Base-by-base conservation (phyloP, 2,329 filamentous ascomycete species). In the Colletotrichum sansevieriae region DNA sequence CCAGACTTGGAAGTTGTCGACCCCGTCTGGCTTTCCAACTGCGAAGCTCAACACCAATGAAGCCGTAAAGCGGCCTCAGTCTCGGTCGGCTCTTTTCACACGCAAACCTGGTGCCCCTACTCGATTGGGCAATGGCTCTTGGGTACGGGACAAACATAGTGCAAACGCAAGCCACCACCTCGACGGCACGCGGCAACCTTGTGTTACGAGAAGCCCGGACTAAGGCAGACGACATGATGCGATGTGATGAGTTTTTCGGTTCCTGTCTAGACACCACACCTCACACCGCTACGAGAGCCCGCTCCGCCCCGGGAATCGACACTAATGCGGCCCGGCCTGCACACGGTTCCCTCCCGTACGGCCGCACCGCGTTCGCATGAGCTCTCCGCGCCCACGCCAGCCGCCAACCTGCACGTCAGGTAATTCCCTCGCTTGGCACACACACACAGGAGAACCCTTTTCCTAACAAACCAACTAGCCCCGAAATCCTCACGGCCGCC, bases 261-360 rank as follows among this genome's bases (percentile, higher is more conserved):
- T 60, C 44, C 29, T n/a, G 47, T 46, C 60, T 22, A 46, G 39
- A 63, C 41, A 25, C 49, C 25, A 41, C 46, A 65, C 56, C 63
- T 61, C 62, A 64, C 63, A 55, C 52, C 56, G 63, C 63, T 44
- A 61, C 18, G 22, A 25, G 37, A 25, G 46, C 56, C 49, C 56
- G 43, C 49, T 56, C 63, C 35, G 49, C 62, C 47, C 20, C 58
- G 39, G 18, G 33, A 59, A 68, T 66, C 62, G 55, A 56, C 49
- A 66, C 66, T 69, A 69, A 69, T 66, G 66, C 66, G 15, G 62
- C 43, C 29, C 43, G 49, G 49, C 63, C 20, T 61, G 62, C 55
- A 65, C 37, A 29, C 47, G 35, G 56, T 57, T 35, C 25, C 25
- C 49, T 54, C 43, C 56, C 66, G 54, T 69, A 69, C 66, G 66